phyloP scores from a whole-genome alignment of 1,139 yeast species.

The Dujonia santamariae region DNA sequence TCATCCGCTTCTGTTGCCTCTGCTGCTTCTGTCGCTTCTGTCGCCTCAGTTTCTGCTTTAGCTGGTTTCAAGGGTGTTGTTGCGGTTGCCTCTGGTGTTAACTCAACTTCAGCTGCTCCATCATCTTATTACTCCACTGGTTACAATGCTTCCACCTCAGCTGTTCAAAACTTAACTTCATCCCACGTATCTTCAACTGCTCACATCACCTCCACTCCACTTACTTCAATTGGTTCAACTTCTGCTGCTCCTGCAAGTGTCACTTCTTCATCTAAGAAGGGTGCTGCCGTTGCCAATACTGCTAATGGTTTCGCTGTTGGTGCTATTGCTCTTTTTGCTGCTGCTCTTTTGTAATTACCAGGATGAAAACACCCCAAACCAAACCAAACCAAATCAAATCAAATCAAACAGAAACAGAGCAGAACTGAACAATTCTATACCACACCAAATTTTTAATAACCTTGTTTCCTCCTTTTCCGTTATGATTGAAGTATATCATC shows the following conservation, averaged over 20 bases:
- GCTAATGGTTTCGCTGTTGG: conserved; percentile 9
- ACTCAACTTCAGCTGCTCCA: conserved; percentile 11
- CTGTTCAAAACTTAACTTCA: no score
- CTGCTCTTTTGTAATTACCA: conserved; percentile 9
- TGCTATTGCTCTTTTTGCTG: conserved; percentile 9
- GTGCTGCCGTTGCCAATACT: conserved; percentile 25
- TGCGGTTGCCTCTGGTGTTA: conserved; percentile 42
- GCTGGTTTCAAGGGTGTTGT: conserved; percentile 42
- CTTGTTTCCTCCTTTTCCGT: no score
- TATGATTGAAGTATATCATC: no score
- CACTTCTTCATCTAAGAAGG: conserved; percentile 19
- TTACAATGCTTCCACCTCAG: conserved; percentile 11
- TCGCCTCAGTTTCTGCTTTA: conserved; percentile 17
- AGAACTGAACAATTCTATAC: no score
- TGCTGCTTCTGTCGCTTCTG: conserved; percentile 10
- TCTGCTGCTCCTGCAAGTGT: conserved; percentile 10
- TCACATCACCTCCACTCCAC: not conserved
- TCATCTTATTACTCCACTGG: conserved; percentile 7
- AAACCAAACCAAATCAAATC: not conserved
- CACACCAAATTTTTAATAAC: no score
- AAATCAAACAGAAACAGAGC: no score
- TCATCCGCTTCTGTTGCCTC: conserved; percentile 15
- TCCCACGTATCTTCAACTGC: conserved; percentile 1
- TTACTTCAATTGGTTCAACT: conserved; percentile 12
- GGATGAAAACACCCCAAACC: no score